Evolutionary conservation across 257 asterid genomes (phyloP), one percentile per base, ranked within the genome.

Genomic region (Fraxinus quadrangulata): DNA sequence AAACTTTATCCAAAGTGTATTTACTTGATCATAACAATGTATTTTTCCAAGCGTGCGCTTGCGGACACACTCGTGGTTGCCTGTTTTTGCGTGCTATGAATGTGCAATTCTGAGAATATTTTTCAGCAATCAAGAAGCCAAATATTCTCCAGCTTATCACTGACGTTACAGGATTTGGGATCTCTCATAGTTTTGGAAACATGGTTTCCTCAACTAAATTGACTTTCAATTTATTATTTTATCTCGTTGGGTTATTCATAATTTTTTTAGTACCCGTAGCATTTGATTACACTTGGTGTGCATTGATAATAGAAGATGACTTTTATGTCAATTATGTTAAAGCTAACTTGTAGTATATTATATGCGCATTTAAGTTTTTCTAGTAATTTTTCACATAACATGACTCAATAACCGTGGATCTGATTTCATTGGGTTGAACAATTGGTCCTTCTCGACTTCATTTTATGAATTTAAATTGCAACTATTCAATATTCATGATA

Each of bases 401-500:
- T 45, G 67, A 33, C 83, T 71, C 40, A 14, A 5, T 34, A 3
- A 9, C 45, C 34, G 8, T 77, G 28, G 9, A 19, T 61, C 16
- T 26, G 68, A 45, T 51, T 17, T 19, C 21, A 45, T 75, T 69
- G 67, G 16, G 63, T 70, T 68, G 80, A 79, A 65, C 67, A 63
- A 17, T 42, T 59, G 51, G 42, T 83, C 67, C 42, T 49, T 13
- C 12, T 76, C 78, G 54, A 26, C 75, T 83, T 68, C 56, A n/a
- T 56, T 10, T 73, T 73, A 51, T 51, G 67, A 39, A 33, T 47
- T 65, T 5, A 77, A 13, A 81, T 76, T 72, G 72, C 70, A 14
- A 59, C 26, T 49, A 76, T 70, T 84, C 82, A 59, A 14, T 49
- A 76, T 67, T 84, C 84, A 54, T 78, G 81, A 71, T 72, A 40